Evolutionary conservation across 2,329 filamentous ascomycete genomes (phyloP).

Genomic region (Penicillium verrucosum): DNA sequence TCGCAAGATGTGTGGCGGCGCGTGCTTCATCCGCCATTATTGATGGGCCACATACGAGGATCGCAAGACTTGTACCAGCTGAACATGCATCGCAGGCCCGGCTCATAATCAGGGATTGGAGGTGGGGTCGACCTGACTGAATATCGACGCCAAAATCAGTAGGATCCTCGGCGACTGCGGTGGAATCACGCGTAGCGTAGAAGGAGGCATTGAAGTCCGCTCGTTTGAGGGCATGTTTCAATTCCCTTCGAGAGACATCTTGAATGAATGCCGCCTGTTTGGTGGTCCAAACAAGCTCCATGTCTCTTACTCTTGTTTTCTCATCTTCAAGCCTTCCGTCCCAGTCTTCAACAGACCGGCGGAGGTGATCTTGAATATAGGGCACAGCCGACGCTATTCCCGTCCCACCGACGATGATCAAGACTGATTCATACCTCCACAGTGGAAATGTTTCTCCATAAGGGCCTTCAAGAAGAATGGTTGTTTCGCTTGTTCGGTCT

Average conservation of each 20-base stretch:
- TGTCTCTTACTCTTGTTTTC: conserved; percentile 24
- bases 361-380: conserved; percentile 36
- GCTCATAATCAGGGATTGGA: conserved; percentile 33
- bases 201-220: conserved; percentile 33
- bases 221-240: conserved; percentile 26
- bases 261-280: conserved; percentile 32
- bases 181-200: conserved; percentile 24
- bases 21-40: conserved; percentile 48
- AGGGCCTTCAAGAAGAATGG: conserved; percentile 50
- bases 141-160: conserved; percentile 22
- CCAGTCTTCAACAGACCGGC: conserved; percentile 10
- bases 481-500: conserved; percentile 26
- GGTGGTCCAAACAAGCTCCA: conserved; percentile 37
- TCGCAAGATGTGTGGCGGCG: conserved; percentile 38
- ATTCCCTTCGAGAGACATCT: conserved; percentile 27
- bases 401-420: conserved; percentile 47
- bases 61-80: conserved; percentile 30
- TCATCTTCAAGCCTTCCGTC: conserved; percentile 4
- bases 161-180: background rate
- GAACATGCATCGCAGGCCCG: conserved; percentile 31
- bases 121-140: conserved; percentile 38
- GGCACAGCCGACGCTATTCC: conserved; percentile 47
- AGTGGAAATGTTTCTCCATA: conserved; percentile 47
- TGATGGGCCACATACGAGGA: conserved; percentile 47
- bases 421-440: conserved; percentile 48